Evolutionary conservation across 2,329 filamentous ascomycete genomes (phyloP).

Genomic region (Bipolaris sorokiniana): DNA sequence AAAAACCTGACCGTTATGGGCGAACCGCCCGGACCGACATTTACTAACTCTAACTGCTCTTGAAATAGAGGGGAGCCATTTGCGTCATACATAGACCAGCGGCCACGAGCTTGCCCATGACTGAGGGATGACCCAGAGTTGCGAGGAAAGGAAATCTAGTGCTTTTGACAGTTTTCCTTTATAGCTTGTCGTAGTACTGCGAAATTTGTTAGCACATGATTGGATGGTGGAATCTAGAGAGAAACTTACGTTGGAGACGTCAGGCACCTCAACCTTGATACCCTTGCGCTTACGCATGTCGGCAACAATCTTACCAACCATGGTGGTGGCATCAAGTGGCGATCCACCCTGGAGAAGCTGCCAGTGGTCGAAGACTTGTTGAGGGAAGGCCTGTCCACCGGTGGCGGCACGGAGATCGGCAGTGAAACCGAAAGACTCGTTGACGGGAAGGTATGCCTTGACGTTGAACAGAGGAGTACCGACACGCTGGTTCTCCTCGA

Average conservation of each 20-base stretch:
- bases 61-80: conserved; percentile 33
- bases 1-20: conserved; percentile 41
- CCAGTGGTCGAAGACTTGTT: conserved; percentile 99
- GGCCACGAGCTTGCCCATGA: conserved; percentile 45
- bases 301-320: conserved; percentile 82
- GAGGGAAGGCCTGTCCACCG: conserved; percentile 97
- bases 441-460: conserved; percentile 95
- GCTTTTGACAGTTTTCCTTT: conserved; percentile 59
- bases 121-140: conserved; percentile 42
- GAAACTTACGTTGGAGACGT: conserved; percentile 88
- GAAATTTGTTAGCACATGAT: conserved; percentile 49
- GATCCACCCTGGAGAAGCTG: conserved; percentile 93
- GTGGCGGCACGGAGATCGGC: conserved; percentile 92
- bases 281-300: conserved; percentile 99
- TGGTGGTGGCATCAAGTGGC: conserved; percentile 79
- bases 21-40: conserved; percentile 46
- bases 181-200: conserved; percentile 99
- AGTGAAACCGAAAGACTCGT: conserved; percentile 99
- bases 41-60: conserved; percentile 44
- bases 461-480: conserved; percentile 99
- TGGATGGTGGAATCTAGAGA: not conserved
- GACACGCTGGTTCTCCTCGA: conserved; percentile 95
- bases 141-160: conserved; percentile 53
- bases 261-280: conserved; percentile 94
- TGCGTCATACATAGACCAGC: conserved; percentile 43